These are phyloP conservation scores for Calcarisporium arbuscula DNA, from an alignment of 2,329 filamentous ascomycete genomes.

Conservation along the genomic window DNA sequence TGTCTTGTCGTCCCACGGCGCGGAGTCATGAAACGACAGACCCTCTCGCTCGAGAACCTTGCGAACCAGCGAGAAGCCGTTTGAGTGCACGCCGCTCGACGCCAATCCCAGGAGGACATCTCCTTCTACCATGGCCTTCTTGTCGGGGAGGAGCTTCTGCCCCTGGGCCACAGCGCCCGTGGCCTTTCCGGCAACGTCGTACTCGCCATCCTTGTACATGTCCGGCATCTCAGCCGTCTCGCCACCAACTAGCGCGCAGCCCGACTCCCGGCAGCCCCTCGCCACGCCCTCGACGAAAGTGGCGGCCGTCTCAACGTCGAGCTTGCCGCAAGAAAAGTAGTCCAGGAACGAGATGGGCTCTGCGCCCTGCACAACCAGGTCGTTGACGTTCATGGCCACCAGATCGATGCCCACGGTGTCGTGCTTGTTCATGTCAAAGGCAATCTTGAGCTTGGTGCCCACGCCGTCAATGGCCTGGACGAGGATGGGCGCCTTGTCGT, in stretches of 20 bases:
- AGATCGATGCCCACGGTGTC: slow-evolving; percentile 94
- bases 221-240: slow-evolving; percentile 99
- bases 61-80: slow-evolving; percentile 94
- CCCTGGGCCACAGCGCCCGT: slow-evolving; percentile 75
- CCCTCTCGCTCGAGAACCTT: slow-evolving; percentile 73
- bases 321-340: slow-evolving; percentile 90
- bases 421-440: slow-evolving; percentile 82
- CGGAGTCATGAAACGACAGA: slow-evolving; percentile 62
- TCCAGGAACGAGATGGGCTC: slow-evolving; percentile 95
- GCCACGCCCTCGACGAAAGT: slow-evolving; percentile 91
- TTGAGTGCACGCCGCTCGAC: slow-evolving; percentile 87
- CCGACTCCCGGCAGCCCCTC: slow-evolving; percentile 74
- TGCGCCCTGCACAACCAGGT: slow-evolving; percentile 91
- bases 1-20: slow-evolving; percentile 65
- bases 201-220: slow-evolving; percentile 82
- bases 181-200: slow-evolving; percentile 87
- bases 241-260: slow-evolving; percentile 88
- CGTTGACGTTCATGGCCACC: slow-evolving; percentile 99
- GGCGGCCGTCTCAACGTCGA: slow-evolving; percentile 70
- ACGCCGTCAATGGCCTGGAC: slow-evolving; percentile 96
- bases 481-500: slow-evolving; percentile 67
- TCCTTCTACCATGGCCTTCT: slow-evolving; percentile 67
- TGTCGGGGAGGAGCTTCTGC: slow-evolving; percentile 67
- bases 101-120: slow-evolving; percentile 82
- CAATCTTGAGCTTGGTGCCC: slow-evolving; percentile 94